These are phyloP conservation scores for Striga hermonthica DNA, from an alignment of 305 asterid genomes.

Conservation along the genomic window DNA sequence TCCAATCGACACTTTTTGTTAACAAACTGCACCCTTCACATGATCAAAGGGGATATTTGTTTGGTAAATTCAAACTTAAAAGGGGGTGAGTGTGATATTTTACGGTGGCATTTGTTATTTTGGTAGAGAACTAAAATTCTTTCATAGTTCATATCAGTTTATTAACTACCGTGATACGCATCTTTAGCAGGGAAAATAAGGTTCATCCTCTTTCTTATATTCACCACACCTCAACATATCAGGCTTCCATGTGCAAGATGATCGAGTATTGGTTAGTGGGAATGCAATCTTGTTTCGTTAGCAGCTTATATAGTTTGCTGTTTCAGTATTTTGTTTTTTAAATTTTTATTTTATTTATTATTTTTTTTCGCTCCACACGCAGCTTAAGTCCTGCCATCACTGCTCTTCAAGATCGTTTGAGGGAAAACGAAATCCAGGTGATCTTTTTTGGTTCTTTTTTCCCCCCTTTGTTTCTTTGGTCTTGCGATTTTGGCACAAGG, in stretches of 20 bases:
- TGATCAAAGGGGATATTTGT: not conserved
- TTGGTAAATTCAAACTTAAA: no score
- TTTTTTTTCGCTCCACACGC: conserved; percentile 28
- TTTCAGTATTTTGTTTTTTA: no score
- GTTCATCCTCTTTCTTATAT: conserved; percentile 82
- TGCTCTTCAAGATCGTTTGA: conserved; percentile 81
- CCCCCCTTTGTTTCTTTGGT: no score
- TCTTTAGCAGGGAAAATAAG: conserved; percentile 56
- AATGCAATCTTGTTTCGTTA: not conserved
- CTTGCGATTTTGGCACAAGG: not conserved
- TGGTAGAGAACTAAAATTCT: no score
- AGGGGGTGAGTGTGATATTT: no score
- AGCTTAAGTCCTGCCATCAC: conserved; percentile 92
- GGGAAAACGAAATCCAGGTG: conserved; percentile 93
- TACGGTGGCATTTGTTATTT: no score
- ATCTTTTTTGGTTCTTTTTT: conserved; percentile 17
- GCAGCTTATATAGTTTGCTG: not conserved
- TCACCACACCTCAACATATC: conserved; percentile 94
- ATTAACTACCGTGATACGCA: not conserved
- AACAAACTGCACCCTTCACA: not conserved
- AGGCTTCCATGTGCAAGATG: conserved; percentile 97
- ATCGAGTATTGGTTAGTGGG: conserved; percentile 77
- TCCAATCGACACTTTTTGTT: not conserved
- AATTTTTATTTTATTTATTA: conserved; percentile 25
- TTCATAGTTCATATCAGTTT: not conserved